Conservation (phyloP, 169 alveolate genomes). For the Plasmodium coatneyi region DNA sequence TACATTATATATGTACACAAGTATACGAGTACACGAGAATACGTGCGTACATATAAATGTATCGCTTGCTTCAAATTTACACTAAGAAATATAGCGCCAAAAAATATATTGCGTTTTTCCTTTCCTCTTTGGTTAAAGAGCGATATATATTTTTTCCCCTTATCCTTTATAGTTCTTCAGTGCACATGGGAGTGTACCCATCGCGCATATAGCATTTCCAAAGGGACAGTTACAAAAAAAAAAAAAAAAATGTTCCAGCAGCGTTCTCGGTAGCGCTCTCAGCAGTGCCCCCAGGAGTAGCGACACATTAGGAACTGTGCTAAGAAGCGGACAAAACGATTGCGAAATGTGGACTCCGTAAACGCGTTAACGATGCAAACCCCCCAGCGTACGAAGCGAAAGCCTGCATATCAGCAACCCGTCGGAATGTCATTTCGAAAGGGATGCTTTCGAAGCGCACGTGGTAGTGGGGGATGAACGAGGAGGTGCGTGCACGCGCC, state of each 20-base stretch:
- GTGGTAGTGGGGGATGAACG: not conserved
- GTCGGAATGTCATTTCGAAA: not conserved
- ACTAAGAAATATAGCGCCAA: not conserved
- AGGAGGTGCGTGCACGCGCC: not conserved
- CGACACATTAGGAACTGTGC: not conserved
- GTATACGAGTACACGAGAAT: not conserved
- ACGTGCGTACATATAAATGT: not conserved
- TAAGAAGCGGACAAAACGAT: not conserved
- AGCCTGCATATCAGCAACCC: not conserved
- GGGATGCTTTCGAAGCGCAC: not conserved
- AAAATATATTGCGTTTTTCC: not conserved
- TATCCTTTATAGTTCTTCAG: not conserved
- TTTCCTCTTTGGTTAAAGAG: not conserved
- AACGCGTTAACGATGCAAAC: slow-evolving; percentile 3
- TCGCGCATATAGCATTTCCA: not conserved
- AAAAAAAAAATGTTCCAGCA: not conserved
- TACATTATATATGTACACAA: slow-evolving; percentile 10
- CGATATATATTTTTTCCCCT: not conserved
- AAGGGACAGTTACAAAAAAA: not conserved
- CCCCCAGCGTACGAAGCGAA: not conserved
- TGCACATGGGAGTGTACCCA: not conserved
- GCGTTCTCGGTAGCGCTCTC: not conserved
- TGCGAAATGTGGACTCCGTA: not conserved
- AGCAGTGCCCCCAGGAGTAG: not conserved
- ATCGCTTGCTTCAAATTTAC: not conserved